Base-by-base conservation (phyloP, 2,329 filamentous ascomycete genomes). In the Scortechinia acanthostroma region DNA sequence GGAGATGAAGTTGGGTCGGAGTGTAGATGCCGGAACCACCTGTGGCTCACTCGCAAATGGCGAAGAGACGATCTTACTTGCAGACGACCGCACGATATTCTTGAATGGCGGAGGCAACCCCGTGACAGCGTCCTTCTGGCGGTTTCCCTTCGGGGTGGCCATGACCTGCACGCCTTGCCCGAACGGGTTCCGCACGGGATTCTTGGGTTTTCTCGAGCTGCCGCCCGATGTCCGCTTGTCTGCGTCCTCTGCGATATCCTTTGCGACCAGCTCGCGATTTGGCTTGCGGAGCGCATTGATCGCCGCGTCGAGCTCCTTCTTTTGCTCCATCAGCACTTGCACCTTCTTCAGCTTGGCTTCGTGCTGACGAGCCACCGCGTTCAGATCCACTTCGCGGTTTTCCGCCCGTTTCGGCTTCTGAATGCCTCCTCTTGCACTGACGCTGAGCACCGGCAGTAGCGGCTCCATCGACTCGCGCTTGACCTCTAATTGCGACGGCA, bases 361-460 rank as follows among this genome's bases (percentile, higher is more conserved):
- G 43, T 66, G 64, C 44, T 63, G 61, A 44, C 65, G 64, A 5
- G 66, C 61, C 45, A 64, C 61, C 2, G 66, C 65, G 42, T 64
- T 61, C 6, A 73, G 59, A 50, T 73, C 70, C 37, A 73, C 61
- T 52, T 73, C 69, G 20, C 70, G 66, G 49, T 71, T 69, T 42
- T 67, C 64, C 21, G 62, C 63, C 13, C 67, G 63, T 35, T 65
- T 63, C 2, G 66, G 58, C 46, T 68, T 65, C 44, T 69, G 65
- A 17, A 71, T 64, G 2, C 65, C 64, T 17, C 64, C 64, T 13
- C 66, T 62, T 4, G 64, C 63, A 35, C 54, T 61, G 13, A 59
- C 54, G 3, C 59, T 58, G 20, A 58, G 44, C 13, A 55, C 55
- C 13, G 67, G 59, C 16, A 64, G 54, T 21, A 59, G 48, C 10